These are phyloP conservation scores for Rhinocladiella similis DNA, from an alignment of 2,329 filamentous ascomycete species.

Conservation along the genomic window DNA sequence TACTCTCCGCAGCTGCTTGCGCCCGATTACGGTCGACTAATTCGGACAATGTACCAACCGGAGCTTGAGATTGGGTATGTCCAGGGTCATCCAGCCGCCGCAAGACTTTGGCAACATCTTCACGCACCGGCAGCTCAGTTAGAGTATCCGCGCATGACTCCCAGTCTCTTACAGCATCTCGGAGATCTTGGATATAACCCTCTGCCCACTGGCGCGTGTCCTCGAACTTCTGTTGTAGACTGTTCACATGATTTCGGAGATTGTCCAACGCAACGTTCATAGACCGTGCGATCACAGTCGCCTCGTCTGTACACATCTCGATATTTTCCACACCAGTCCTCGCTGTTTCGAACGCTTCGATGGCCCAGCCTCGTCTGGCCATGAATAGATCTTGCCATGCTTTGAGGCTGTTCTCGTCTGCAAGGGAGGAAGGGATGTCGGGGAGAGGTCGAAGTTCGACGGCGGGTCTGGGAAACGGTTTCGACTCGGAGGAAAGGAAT, in stretches of 20 bases:
- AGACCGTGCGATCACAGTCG: constrained; percentile 74
- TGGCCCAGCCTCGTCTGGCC: constrained; percentile 76
- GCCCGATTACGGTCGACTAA: constrained; percentile 21
- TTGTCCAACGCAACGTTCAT: constrained; percentile 85
- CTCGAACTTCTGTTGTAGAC: constrained; percentile 45
- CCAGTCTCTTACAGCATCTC: constrained; percentile 45
- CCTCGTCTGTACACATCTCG: constrained; percentile 54
- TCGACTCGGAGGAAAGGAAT: constrained; percentile 55
- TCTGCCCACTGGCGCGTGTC: constrained; percentile 49
- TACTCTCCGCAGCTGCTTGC: constrained; percentile 19
- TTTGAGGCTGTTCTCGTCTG: constrained; percentile 74
- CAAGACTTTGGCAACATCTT: constrained; percentile 42
- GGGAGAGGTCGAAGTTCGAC: constrained; percentile 59
- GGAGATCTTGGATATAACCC: constrained; percentile 45
- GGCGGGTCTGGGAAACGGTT: constrained; percentile 52
- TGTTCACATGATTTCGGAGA: constrained; percentile 49
- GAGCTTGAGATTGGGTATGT: background rate
- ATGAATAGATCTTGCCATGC: constrained; percentile 90
- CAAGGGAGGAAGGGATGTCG: constrained; percentile 74
- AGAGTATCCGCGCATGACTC: constrained; percentile 38
- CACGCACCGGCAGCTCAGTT: constrained; percentile 43
- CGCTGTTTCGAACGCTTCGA: constrained; percentile 68
- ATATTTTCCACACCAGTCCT: constrained; percentile 62
- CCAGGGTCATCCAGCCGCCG: constrained; percentile 24
- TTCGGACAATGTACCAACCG: constrained; percentile 26